phyloP scores from a whole-genome alignment of 2,329 filamentous ascomycete species.

The Ciborinia camelliae region DNA sequence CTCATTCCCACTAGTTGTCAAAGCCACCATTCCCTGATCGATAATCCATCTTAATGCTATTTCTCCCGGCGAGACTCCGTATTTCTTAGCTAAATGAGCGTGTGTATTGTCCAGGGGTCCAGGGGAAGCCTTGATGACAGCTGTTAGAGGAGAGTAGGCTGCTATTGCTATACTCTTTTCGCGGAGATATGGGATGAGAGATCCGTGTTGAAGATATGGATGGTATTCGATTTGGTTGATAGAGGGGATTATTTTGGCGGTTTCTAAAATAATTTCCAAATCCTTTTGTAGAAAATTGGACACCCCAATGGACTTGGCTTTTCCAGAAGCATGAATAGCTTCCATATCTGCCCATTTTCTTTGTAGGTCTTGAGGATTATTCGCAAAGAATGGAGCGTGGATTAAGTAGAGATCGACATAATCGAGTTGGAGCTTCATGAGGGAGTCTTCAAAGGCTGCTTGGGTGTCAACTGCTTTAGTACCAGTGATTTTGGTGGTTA shows the following conservation, averaged over 20 bases:
- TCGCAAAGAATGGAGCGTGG: slow-evolving; percentile 54
- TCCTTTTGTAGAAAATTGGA: slow-evolving; percentile 66
- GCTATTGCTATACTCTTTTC: slow-evolving; percentile 54
- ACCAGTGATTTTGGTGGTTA: slow-evolving; percentile 58
- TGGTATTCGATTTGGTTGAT: slow-evolving; percentile 82
- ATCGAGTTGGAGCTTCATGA: slow-evolving; percentile 63
- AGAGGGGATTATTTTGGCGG: slow-evolving; percentile 60
- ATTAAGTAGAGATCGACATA: slow-evolving; percentile 72
- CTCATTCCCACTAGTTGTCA: slow-evolving; percentile 59
- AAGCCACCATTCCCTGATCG: slow-evolving; percentile 55
- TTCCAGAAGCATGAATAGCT: slow-evolving; percentile 63
- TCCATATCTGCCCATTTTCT: slow-evolving; percentile 58
- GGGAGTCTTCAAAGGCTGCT: slow-evolving; percentile 51
- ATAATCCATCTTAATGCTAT: slow-evolving; percentile 58
- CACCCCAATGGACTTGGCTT: slow-evolving; percentile 69
- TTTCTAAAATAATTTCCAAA: slow-evolving; percentile 54
- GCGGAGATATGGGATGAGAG: slow-evolving; percentile 55
- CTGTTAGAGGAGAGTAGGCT: slow-evolving; percentile 55
- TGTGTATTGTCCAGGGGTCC: slow-evolving; percentile 55
- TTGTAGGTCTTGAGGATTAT: slow-evolving; percentile 51
- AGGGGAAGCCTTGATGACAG: slow-evolving; percentile 46
- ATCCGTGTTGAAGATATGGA: slow-evolving; percentile 66
- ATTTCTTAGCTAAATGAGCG: slow-evolving; percentile 52
- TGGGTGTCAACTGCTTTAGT: slow-evolving; percentile 36
- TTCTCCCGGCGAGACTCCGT: slow-evolving; percentile 54